Evolutionary conservation across 2,329 filamentous ascomycete species (phyloP).

Genomic region (Sphaerulina populicola): DNA sequence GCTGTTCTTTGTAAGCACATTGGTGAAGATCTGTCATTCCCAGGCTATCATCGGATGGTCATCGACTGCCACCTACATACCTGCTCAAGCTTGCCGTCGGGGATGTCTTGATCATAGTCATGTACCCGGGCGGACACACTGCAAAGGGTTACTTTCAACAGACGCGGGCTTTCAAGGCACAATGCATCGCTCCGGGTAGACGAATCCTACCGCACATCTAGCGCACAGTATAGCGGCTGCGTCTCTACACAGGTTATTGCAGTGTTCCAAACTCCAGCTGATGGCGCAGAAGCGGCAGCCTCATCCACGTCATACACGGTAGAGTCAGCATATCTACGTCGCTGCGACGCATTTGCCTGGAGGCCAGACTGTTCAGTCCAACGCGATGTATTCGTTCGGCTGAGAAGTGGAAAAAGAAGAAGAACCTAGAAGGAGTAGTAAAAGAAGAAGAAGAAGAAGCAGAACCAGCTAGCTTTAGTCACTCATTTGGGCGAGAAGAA

Average conservation of each 20-base stretch:
- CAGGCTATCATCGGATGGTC: neutral
- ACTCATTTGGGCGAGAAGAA: constrained; percentile 12
- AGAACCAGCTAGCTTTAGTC: constrained; percentile 8
- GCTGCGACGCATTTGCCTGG: neutral
- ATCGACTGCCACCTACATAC: neutral
- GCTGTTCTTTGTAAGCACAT: constrained; percentile 4
- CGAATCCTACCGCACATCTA: neutral
- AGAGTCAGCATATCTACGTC: neutral
- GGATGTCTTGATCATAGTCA: too few species aligned
- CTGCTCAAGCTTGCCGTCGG: neutral
- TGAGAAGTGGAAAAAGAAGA: neutral
- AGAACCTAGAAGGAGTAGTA: too few species aligned
- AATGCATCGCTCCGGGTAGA: neutral
- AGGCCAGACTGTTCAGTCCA: neutral
- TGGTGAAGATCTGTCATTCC: neutral
- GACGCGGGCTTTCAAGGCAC: neutral
- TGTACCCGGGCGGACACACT: too few species aligned
- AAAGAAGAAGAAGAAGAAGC: too few species aligned
- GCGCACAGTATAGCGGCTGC: neutral
- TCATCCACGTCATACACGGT: neutral
- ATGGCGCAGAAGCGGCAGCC: neutral
- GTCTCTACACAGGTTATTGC: neutral
- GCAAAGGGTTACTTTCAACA: too few species aligned
- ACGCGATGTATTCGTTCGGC: neutral
- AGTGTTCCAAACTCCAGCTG: neutral